Base-by-base conservation (phyloP, 495 filamentous ascomycete species). In the Neurospora sp. region DNA sequence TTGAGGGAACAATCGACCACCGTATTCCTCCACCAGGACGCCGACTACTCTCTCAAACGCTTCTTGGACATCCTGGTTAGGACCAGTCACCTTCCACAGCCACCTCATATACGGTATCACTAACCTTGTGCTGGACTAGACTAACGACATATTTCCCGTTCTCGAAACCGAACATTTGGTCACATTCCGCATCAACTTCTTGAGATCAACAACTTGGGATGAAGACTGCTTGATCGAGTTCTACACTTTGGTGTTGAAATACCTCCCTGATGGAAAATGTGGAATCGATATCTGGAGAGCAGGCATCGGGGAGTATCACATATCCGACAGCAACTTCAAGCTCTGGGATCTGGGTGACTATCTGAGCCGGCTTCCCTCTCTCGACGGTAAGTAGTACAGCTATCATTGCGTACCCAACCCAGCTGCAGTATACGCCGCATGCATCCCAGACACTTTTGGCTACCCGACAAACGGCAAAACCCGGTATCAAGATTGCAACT, bases 271-370 rank as follows among this genome's bases (percentile, higher is more conserved):
- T 69, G 78, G 75, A 12, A 40, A 6, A 10, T 76, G 73, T 46
- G 44, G 39, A 3, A 38, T 80, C 54, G 77, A 79, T 42, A 44
- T 80, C 12, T 80, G 78, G 78, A 46, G 78, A 38, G 73, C 72
- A 18, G 75, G 75, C 3, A 73, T 42, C 11, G 75, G 59, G 18
- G 39, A 41, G 2, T 70, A 74, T 4, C 71, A 73, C 37, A 37
- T 77, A 16, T 72, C 72, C 7, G 59, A 38, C 4, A 72, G 35
- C n/a, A 59, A 69, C 14, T 42, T 37, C 35, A 69, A 72, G 62
- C 54, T 80, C 2, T 75, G 77, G 76, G 75, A 75, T 12, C 31
- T 80, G 35, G 78, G 78, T 16, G 76, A 77, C 54, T 80, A 76
- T 42, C 71, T 80, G 5, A 77, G 74, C 44, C 73, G 77, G 0